Evolutionary conservation across 345 rosid species (phyloP), one percentile per base, ranked within the genome.

Genomic region (Heritiera littoralis): DNA sequence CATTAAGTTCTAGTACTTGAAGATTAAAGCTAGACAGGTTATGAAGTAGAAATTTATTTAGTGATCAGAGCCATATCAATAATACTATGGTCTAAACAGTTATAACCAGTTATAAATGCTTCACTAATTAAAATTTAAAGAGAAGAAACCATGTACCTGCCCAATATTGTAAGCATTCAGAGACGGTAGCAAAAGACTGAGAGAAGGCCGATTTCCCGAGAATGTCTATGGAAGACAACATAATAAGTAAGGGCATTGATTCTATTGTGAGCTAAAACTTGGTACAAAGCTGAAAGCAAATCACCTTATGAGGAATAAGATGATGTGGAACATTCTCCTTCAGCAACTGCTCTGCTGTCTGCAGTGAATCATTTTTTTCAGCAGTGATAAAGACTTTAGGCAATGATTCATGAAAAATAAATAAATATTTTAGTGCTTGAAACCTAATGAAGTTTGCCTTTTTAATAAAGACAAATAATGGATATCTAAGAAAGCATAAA

Each of bases 221-320:
- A 94, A 96, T 18, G 95, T 91, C 99, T 94, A 87, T 10, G 35
- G 77, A 84, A 80, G 45, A 67, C 49, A 76, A 81, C 58, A 52
- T 48, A 35, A 14, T 52, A 32, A 13, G 75, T 77, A 75, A 82
- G 74, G 58, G 11, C 3, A 51, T 59, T 54, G 10, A 56, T 81
- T 63, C 7, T 17, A 28, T 9, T 6, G 38, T 60, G 71, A 61
- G 72, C 10, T 66, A 71, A 77, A 54, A n/a, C 28, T 71, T 49
- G 9, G 45, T 35, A 69, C 28, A 83, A 52, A 61, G 67, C 63
- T 71, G 49, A 75, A 61, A 58, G 56, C 6, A 41, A 32, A 77
- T 82, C 79, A 96, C 99, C 99, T 92, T 96, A 86, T 96, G 99
- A 81, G 98, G 92, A 84, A 94, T 84, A 66, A 96, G 97, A 82